Base-by-base conservation (phyloP, 495 filamentous ascomycete genomes). In the Lasiosphaeria miniovina region DNA sequence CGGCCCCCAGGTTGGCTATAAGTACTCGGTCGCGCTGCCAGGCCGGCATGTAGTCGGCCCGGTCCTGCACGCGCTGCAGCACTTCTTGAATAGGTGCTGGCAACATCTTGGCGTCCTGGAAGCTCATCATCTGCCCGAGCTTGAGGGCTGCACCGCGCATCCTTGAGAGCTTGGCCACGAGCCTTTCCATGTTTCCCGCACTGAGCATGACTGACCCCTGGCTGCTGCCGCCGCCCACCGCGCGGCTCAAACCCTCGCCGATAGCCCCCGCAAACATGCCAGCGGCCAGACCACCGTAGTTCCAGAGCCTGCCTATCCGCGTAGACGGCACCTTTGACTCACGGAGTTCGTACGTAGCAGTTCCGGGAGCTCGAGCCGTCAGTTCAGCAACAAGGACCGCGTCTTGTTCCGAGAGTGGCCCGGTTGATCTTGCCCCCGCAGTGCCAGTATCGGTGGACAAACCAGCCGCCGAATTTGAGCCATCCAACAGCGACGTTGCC, bases 111-210 rank as follows among this genome's bases (percentile, higher is more conserved):
- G 90, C 85, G 72, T 98, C 93, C 85, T 98, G 94, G 68, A 98
- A 91, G 67, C 89, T 94, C 76, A 98, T 87, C 89, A 98, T 91
- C 74, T 98, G 94, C 4, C 94, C 94, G 5, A 98, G 75, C 73
- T 98, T 98, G n/a, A 98, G 76, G 48, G 94, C 94, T n/a, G 94
- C 95, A 31, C 94, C 94, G 65, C 94, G 86, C 94, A 98, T 98
- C 33, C 89, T 87, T 10, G 91, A 96, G 7, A 98, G 83, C 73
- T 93, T 96, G 15, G 90, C 80, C 4, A 98, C 94, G 4, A 98
- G 83, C 36, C 94, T 81, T 67, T 97, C 91, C 82, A 96, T 90
- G 66, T 98, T 98, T 7, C 80, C 84, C 14, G 90, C 79, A 71
- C 88, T 96, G 62, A 98, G 86, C 82, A 98, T 89, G 49, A 96